Evolutionary conservation across 108 stramenopile species (phyloP).

Genomic region (Cylindrotheca closterium): DNA sequence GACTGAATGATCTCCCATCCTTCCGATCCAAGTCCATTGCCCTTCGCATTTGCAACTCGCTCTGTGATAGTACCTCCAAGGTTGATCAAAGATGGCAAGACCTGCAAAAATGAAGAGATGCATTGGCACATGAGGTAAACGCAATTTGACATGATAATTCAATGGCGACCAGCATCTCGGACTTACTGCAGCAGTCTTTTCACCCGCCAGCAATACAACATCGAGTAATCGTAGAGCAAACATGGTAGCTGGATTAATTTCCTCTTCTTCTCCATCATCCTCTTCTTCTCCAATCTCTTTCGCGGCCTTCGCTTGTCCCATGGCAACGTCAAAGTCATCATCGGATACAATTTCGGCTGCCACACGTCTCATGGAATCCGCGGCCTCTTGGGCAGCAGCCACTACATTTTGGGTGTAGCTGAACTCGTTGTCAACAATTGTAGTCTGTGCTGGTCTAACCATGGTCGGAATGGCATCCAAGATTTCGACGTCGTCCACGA

Average conservation of each 20-base stretch:
- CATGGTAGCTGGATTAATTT: slow-evolving; percentile 32
- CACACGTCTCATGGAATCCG: slow-evolving; percentile 22
- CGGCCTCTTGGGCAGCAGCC: slow-evolving; percentile 7
- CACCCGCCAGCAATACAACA: slow-evolving; percentile 61
- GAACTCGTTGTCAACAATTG: slow-evolving; percentile 26
- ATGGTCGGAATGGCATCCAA: slow-evolving; percentile 1
- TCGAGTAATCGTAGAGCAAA: slow-evolving; percentile 58
- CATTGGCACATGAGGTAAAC: neutral
- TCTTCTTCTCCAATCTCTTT: slow-evolving; percentile 29
- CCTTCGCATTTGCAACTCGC: neutral
- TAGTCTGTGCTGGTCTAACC: slow-evolving; percentile 4
- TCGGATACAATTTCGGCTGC: slow-evolving; percentile 66
- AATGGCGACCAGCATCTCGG: slow-evolving; percentile 10
- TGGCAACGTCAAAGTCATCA: slow-evolving; percentile 60
- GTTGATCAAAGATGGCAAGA: neutral
- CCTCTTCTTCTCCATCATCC: slow-evolving; percentile 33
- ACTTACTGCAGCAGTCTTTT: slow-evolving; percentile 61
- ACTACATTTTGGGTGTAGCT: slow-evolving; percentile 15
- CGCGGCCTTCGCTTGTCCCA: slow-evolving; percentile 39
- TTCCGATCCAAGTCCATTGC: slow-evolving; percentile 5
- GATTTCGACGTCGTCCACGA: neutral
- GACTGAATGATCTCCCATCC: slow-evolving; percentile 8
- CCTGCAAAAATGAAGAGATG: slow-evolving; percentile 2
- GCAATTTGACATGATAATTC: neutral
- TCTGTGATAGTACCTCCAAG: neutral